Evolutionary conservation across 805 yeast species (phyloP).

Genomic region (Yarrowia sp.): DNA sequence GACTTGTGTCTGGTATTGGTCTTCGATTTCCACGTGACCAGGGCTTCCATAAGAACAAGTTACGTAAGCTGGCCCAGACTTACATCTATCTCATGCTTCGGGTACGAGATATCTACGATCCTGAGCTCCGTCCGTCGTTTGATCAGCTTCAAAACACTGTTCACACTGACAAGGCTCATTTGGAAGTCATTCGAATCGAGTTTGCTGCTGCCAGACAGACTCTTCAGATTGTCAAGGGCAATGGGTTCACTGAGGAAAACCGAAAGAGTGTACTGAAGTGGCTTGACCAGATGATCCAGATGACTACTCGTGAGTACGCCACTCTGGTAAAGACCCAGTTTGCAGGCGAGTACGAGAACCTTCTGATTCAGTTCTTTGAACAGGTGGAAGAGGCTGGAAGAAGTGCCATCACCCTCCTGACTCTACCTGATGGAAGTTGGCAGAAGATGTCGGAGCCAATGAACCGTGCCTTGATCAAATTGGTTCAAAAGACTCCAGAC

Average conservation of each 20-base stretch:
- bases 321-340: neutral
- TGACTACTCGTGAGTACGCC: constrained; percentile 1
- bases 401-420: neutral
- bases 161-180: constrained; percentile 8
- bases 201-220: constrained; percentile 24
- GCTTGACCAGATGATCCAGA: constrained; percentile 15
- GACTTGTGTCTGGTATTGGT: constrained; percentile 12
- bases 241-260: neutral
- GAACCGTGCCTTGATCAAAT: constrained; percentile 8
- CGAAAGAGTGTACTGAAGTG: constrained; percentile 3
- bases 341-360: constrained; percentile 10
- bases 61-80: constrained; percentile 19
- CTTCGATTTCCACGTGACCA: constrained; percentile 16
- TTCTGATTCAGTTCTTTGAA: constrained; percentile 19
- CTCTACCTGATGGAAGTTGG: constrained; percentile 7
- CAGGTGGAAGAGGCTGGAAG: constrained; percentile 10
- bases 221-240: constrained; percentile 6
- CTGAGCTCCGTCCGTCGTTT: constrained; percentile 26
- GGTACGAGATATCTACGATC: constrained; percentile 11
- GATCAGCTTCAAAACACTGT: constrained; percentile 24
- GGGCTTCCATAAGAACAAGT: neutral
- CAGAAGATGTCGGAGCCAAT: constrained; percentile 15
- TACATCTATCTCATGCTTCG: constrained; percentile 29
- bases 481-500: constrained; percentile 2
- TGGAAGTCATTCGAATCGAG: constrained; percentile 19